Base-by-base conservation (phyloP, 176 grass and related monocot species). In the Carex pumila region DNA sequence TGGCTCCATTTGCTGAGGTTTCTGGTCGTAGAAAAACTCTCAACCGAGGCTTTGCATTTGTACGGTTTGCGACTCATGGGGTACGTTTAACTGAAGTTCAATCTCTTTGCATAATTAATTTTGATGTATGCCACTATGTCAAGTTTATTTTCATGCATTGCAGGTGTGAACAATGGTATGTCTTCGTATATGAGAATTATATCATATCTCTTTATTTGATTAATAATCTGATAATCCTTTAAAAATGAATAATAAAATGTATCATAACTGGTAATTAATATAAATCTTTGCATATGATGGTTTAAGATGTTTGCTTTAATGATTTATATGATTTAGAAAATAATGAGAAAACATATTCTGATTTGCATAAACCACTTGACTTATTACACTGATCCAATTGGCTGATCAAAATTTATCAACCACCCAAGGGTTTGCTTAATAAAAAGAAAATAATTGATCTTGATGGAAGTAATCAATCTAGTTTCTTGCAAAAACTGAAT, bases 21-120 rank as follows among this genome's bases (percentile, higher is more conserved):
- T 87, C 80, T 77, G 58, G 56, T 18, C 85, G 61, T 9, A 97
- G 85, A 85, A 91, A 63, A 29, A 82, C 75, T 85, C 56, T 90
- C 56, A 93, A 97, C 65, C 77, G 94, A 73, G 94, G 94, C 60
- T 93, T 93, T 93, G 94, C 84, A 60, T 91, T 97, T 68, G 91
- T 97, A 60, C 91, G 61, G 47, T 97, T 93, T 86, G 80, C 89
- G 78, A 93, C 91, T 84, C 94, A 93, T 88, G 84, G 86, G 61
- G 94, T 97, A 88, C 87, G 94, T 80, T 55, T 76, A 9, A 76
- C 12, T 55, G 29, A 54, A 55, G 21, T 76, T 76, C 47, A 30
- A 53, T 53, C n/a, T 76, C 45, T 53, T 30, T 76, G 47, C 71
- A 74, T 76, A 29, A 17, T 31, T 54, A 75, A 75, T 71, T 54